These are phyloP conservation scores for Calvatia gigantea DNA, from an alignment of 768 basidiomycete species.

Conservation along the genomic window DNA sequence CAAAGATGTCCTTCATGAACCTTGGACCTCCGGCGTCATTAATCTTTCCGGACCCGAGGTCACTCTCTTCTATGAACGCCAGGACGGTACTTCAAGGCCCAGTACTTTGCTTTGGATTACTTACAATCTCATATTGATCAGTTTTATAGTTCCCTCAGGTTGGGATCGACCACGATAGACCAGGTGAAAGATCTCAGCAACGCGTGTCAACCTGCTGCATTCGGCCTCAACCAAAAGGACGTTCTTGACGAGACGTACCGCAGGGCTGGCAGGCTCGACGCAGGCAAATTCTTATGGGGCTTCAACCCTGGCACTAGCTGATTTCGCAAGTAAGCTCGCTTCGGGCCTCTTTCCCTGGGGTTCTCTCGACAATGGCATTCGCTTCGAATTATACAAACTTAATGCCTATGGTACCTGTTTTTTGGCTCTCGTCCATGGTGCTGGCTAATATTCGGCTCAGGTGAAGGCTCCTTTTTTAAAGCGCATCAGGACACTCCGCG, in stretches of 20 bases:
- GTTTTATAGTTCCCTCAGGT: not conserved
- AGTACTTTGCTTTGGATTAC: not conserved
- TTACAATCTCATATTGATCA: not conserved
- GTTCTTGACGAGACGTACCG: conserved; percentile 42
- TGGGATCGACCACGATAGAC: not conserved
- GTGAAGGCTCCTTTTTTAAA: conserved; percentile 37
- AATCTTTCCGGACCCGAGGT: not conserved
- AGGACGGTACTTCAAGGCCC: not conserved
- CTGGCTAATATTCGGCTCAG: conserved; percentile 2
- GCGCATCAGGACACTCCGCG: conserved; percentile 44
- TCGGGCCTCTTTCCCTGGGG: conserved; percentile 18
- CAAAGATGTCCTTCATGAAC: not conserved
- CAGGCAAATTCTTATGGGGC: conserved; percentile 26
- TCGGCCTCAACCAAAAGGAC: conserved; percentile 31
- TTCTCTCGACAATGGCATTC: conserved; percentile 5
- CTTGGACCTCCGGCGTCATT: not conserved
- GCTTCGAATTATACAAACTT: conserved; percentile 39
- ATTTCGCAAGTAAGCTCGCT: conserved; percentile 22
- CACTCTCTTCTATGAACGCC: not conserved
- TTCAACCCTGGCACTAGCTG: conserved; percentile 21
- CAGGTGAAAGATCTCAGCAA: conserved; percentile 18
- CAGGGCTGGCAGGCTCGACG: conserved; percentile 42
- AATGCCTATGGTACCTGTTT: conserved; percentile 38
- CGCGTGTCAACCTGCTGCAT: conserved; percentile 38
- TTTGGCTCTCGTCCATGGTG: not conserved